Evolutionary conservation across 495 filamentous ascomycete genomes (phyloP), one percentile per base, ranked within the genome.

Genomic region (Articulospora tetracladia): DNA sequence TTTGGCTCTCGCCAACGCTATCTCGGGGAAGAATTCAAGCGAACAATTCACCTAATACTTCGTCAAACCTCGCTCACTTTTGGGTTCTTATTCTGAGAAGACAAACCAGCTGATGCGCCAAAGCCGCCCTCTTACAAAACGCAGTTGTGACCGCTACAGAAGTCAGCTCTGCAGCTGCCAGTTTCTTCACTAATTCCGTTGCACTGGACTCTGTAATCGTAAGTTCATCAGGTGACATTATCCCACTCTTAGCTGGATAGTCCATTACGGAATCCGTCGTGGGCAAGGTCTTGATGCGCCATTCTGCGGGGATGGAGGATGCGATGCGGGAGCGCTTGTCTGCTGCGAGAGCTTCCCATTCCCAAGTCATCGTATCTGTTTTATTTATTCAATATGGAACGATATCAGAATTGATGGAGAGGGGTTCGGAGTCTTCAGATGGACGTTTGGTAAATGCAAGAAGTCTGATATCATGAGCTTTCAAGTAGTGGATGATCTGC

Each of bases 11-110:
- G 74, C 70, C 3, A 89, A 64, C 11, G 88, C 88, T 19, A 76
- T 68, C 28, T 83, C 78, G 58, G 88, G 87, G 53, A 88, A 79
- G 50, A 85, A 82, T 54, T 91, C 86, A 10, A 80, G 83, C 3
- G 87, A 69, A 62, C 86, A 89, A 62, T 86, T 84, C 85, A 71
- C 59, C 86, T 34, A 73, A 47, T 19, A 1, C 11, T 27, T 15
- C 3, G 36, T 20, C 20, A 39, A 15, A 3, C 3, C 7, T 13
- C 6, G 22, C 0, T 11, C 1, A 57, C 6, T 15, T 23, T 54
- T 13, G 15, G 23, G 11, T 1, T 10, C n/a, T 27, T 36, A 50
- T 2, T 25, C 17, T 11, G 22, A 47, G 20, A 11, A 34, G 86
- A 62, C 84, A 80, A 25, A 77, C 83, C 25, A 86, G 61, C 65